Evolutionary conservation across 352 stramenopile genomes (phyloP), one percentile per base, ranked within the genome.

Genomic region (Pythium phragmiticola): DNA sequence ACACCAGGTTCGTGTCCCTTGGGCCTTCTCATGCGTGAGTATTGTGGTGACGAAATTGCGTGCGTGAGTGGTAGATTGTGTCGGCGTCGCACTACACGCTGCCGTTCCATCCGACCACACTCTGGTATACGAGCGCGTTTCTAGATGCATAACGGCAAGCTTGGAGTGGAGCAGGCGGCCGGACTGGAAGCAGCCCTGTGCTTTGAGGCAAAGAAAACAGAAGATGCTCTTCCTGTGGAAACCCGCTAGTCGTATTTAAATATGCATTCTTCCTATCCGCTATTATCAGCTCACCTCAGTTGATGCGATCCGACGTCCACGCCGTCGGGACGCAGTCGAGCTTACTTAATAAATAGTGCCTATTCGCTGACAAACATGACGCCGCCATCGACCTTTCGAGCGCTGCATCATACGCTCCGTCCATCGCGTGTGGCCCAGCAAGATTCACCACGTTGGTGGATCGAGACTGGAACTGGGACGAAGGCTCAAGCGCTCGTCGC

Each of bases 1-100:
- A n/a, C 80, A 92, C 30, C 54, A 76, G 63, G 83, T 92, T 12
- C 8, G 49, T 43, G 26, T 17, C 26, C 4, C 41, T n/a, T 7
- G 14, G 26, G 4, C 26, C 34, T 2, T 39, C 11, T 39, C 34
- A 39, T 39, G n/a, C 26, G 47, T 39, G 21, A 4, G 30, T 43
- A 7, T 42, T 28, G 8, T 26, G 16, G 9, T 50, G 14, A 50
- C 34, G 34, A 11, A 39, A 14, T 11, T 39, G 34, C 3, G 8
- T 63, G 4, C 37, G 4, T 33, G 28, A 30, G 4, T 1, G 49
- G 36, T 69, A 90, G 81, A 66, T 86, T 55, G 47, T 90, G 34
- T 66, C 66, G 2, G 69, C 72, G 26, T 70, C 81, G 14, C 81
- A 90, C 63, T 88, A 85, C 64, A 66, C 77, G 57, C 57, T 90